These are phyloP conservation scores for Serendipita indica DNA, from an alignment of 768 basidiomycete species.

Conservation along the genomic window DNA sequence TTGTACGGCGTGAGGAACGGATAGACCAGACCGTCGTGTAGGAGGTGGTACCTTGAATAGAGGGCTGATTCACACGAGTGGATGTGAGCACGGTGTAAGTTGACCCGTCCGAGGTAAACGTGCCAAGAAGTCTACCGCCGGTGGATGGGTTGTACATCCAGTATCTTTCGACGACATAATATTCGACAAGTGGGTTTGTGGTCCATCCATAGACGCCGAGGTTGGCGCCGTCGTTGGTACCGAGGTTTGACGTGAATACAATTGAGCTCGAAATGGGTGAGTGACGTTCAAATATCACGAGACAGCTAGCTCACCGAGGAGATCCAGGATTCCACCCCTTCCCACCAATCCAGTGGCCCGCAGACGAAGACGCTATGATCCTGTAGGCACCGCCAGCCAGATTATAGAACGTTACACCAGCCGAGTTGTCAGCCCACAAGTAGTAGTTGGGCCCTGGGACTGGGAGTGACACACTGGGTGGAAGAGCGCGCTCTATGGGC, in stretches of 20 bases:
- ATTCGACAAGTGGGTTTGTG: slow-evolving; percentile 11
- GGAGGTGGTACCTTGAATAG: slow-evolving; percentile 11
- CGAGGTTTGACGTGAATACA: neutral
- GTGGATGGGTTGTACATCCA: slow-evolving; percentile 11
- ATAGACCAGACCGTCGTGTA: slow-evolving; percentile 14
- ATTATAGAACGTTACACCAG: slow-evolving; percentile 8
- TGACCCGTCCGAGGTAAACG: slow-evolving; percentile 8
- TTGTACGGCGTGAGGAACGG: slow-evolving; percentile 6
- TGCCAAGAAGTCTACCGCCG: slow-evolving; percentile 8
- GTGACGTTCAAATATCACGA: neutral
- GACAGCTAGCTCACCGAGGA: slow-evolving; percentile 3
- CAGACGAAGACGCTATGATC: neutral
- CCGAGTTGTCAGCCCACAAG: slow-evolving; percentile 12
- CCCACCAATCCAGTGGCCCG: slow-evolving; percentile 11
- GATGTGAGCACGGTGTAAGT: slow-evolving; percentile 11
- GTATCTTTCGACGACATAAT: slow-evolving; percentile 12
- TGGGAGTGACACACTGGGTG: no score
- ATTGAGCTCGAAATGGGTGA: neutral
- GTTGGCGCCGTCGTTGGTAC: neutral
- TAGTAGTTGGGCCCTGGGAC: no score
- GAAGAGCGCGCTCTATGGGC: no score
- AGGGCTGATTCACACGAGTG: slow-evolving; percentile 11
- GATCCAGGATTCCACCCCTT: slow-evolving; percentile 13
- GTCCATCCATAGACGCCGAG: slow-evolving; percentile 12
- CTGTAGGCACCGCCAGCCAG: slow-evolving; percentile 9